Percentiles rank a stretch among this genome's conserved stretches.
Conservation (phyloP, 75 land plant species). For the Ceratopteris richardii region DNA sequence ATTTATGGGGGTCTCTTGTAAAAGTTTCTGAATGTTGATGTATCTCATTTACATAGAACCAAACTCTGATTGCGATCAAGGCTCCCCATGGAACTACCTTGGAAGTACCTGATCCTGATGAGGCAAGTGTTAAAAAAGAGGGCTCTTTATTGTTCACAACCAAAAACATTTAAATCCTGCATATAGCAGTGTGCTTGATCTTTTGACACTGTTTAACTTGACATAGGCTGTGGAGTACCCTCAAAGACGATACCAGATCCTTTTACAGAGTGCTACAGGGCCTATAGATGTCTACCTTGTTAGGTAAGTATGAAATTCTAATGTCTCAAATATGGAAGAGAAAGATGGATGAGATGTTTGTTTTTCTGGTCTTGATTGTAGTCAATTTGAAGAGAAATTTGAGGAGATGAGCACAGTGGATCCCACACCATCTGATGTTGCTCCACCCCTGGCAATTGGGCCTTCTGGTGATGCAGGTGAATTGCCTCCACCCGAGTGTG, state of each 20-base stretch:
- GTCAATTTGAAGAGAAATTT: conserved; percentile 87
- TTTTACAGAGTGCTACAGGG: conserved; percentile 84
- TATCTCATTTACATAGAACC: conserved; percentile 59
- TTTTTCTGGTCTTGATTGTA: conserved; percentile 12
- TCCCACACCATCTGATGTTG: conserved; percentile 14
- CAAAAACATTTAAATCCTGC: not conserved
- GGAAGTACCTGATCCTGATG: conserved; percentile 98
- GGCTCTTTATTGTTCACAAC: not conserved
- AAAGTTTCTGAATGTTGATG: too few species aligned
- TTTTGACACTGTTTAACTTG: not conserved
- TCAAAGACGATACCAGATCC: conserved; percentile 80
- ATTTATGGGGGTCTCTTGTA: too few species aligned
- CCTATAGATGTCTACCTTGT: conserved; percentile 98
- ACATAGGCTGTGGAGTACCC: conserved; percentile 78
- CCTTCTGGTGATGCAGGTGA: conserved; percentile 12
- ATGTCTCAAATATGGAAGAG: not conserved
- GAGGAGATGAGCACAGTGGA: conserved; percentile 62
- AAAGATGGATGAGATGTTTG: not conserved
- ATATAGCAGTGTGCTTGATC: not conserved
- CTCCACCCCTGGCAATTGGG: conserved; percentile 16
- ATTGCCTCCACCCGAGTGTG: conserved; percentile 10
- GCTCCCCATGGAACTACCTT: conserved; percentile 96
- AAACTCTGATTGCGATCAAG: conserved; percentile 89
- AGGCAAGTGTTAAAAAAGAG: conserved; percentile 54
- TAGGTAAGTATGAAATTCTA: conserved; percentile 34